Conservation (phyloP, 2,329 filamentous ascomycete species). For the Xylariaceae sp. region DNA sequence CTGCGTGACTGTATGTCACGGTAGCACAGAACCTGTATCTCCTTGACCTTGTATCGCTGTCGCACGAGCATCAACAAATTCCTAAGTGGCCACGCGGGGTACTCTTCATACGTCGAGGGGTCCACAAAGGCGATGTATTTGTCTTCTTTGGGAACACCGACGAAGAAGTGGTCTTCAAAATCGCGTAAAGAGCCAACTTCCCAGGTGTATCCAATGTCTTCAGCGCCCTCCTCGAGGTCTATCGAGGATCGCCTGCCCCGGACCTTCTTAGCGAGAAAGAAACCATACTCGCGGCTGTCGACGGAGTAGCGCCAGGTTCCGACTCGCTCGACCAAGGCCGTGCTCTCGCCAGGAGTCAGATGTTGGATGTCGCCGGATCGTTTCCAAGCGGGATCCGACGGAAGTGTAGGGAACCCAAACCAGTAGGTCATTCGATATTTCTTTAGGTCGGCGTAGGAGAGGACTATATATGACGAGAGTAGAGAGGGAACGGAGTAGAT, state of each 20-base stretch:
- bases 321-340: constrained; percentile 74
- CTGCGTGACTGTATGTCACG: constrained; percentile 75
- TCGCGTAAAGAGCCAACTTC: constrained; percentile 70
- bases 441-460: constrained; percentile 94
- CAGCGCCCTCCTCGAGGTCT: constrained; percentile 48
- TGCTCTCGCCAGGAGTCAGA: constrained; percentile 69
- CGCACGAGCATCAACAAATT: constrained; percentile 85
- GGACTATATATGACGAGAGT: constrained; percentile 80
- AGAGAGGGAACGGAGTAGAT: constrained; percentile 94
- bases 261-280: constrained; percentile 87
- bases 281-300: constrained; percentile 84
- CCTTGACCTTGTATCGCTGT: constrained; percentile 73
- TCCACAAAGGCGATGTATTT: constrained; percentile 85
- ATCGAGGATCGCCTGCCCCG: constrained; percentile 36
- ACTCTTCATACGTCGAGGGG: constrained; percentile 82
- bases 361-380: constrained; percentile 52
- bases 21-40: constrained; percentile 85
- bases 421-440: constrained; percentile 98
- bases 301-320: constrained; percentile 84
- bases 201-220: constrained; percentile 69
- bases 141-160: constrained; percentile 67
- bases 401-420: constrained; percentile 92
- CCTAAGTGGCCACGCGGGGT: constrained; percentile 88
- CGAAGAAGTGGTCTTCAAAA: constrained; percentile 88
- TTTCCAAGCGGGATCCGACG: constrained; percentile 83